A percentile compares a stretch with the other conserved stretches of the same genome.
Conservation (phyloP, 164 flowering plant species). For the Umbilicus rupestris region DNA sequence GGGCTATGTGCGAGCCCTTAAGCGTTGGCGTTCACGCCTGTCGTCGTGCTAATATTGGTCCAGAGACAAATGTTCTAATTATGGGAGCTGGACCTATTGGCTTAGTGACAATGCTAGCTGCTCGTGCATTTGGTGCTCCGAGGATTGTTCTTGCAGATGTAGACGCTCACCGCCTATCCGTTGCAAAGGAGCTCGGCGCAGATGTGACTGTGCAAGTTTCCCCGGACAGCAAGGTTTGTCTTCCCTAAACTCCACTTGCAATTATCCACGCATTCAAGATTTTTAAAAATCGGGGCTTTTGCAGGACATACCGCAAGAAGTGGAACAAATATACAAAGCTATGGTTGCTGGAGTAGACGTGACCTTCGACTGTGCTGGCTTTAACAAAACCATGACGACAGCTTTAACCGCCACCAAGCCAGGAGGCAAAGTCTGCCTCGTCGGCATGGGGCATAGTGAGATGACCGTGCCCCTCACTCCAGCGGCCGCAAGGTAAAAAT, state of each 20-base stretch:
- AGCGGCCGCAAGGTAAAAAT: constrained; percentile 66
- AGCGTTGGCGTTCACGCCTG: constrained; percentile 97
- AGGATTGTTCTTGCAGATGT: constrained; percentile 73
- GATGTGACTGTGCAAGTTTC: constrained; percentile 67
- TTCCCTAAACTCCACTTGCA: neutral
- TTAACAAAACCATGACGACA: constrained; percentile 75
- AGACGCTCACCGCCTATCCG: constrained; percentile 65
- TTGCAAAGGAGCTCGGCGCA: constrained; percentile 81
- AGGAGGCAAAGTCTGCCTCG: constrained; percentile 92
- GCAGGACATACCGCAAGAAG: constrained; percentile 61
- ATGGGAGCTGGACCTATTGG: constrained; percentile 99
- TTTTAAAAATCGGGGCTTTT: neutral
- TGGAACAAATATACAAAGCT: constrained; percentile 39
- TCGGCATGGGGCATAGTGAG: constrained; percentile 74
- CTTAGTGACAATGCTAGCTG: constrained; percentile 71
- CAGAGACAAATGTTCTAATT: constrained; percentile 68
- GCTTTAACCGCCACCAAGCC: constrained; percentile 64
- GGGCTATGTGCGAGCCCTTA: constrained; percentile 97
- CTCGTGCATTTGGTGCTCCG: constrained; percentile 87
- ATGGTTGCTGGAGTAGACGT: constrained; percentile 61
- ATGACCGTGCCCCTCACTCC: constrained; percentile 79
- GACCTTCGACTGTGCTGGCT: constrained; percentile 81
- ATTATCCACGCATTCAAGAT: neutral
- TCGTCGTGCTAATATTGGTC: constrained; percentile 70
- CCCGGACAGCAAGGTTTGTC: constrained; percentile 44